phyloP scores from a whole-genome alignment of 1,284 basidiomycete genomes.

The Cronartium quercuum region DNA sequence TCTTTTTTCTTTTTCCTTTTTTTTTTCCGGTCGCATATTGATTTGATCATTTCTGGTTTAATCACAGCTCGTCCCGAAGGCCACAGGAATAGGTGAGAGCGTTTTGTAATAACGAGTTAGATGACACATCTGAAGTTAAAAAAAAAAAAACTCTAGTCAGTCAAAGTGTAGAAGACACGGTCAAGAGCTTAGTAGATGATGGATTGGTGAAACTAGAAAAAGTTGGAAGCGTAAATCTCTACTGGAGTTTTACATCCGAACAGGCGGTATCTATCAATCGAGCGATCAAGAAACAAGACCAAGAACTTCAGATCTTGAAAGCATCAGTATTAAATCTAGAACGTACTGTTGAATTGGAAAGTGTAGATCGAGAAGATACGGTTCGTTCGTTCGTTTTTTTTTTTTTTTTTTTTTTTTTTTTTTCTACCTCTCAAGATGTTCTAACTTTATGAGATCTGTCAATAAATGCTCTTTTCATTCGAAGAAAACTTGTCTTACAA shows the following conservation, averaged over 20 bases:
- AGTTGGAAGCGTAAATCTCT: constrained; percentile 31
- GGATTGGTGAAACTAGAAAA: constrained; percentile 26
- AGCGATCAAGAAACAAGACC: constrained; percentile 3
- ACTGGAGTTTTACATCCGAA: constrained; percentile 36
- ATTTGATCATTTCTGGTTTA: neutral
- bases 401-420: neutral
- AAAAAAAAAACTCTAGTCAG: neutral
- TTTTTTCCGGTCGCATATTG: neutral
- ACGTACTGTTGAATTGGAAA: neutral
- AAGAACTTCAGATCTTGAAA: constrained; percentile 2
- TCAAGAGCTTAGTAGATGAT: constrained; percentile 36
- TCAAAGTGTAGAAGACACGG: constrained; percentile 37
- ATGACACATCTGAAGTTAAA: neutral
- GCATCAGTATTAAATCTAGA: neutral
- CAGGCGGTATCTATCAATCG: neutral
- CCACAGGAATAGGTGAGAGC: constrained; percentile 33
- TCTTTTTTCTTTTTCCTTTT: neutral
- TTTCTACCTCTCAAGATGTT: neutral
- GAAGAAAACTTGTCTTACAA: too few relatives aligned
- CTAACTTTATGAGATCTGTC: too few relatives aligned
- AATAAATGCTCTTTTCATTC: too few relatives aligned
- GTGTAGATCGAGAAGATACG: constrained; percentile 3
- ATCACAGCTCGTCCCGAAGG: constrained; percentile 17
- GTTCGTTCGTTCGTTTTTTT: neutral
- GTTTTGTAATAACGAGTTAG: neutral